phyloP scores from a whole-genome alignment of 164 flowering plant species.

The Nymphaea colorata region DNA sequence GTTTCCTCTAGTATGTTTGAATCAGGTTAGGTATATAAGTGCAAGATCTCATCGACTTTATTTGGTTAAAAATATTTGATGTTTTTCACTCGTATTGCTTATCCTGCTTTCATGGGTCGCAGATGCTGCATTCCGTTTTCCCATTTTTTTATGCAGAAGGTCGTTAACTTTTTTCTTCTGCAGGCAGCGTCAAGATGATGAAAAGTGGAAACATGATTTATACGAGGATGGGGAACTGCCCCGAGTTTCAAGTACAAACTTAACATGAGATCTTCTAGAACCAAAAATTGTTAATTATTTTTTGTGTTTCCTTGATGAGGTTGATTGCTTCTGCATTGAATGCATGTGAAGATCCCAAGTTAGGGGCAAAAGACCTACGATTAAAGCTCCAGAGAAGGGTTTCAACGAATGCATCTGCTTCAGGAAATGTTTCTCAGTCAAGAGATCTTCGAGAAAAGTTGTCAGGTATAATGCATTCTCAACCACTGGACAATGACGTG shows the following conservation, averaged over 20 bases:
- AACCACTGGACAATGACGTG: constrained; percentile 29
- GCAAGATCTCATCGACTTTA: no score
- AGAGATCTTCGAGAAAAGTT: constrained; percentile 84
- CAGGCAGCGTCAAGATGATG: constrained; percentile 74
- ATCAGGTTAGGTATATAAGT: no score
- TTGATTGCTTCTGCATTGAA: not conserved
- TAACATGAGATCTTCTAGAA: not conserved
- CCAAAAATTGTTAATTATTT: not conserved
- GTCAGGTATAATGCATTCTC: constrained; percentile 58
- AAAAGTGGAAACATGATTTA: constrained; percentile 98
- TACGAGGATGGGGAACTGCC: constrained; percentile 30
- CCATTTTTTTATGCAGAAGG: no score
- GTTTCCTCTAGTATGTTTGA: no score
- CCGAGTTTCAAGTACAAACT: constrained; percentile 49
- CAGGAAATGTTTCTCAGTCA: constrained; percentile 28
- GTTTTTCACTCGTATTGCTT: no score
- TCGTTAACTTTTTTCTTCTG: constrained; percentile 6
- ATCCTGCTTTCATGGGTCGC: no score
- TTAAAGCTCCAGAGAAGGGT: constrained; percentile 74
- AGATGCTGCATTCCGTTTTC: no score
- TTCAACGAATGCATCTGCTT: constrained; percentile 28
- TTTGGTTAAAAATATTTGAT: no score
- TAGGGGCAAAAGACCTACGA: constrained; percentile 72
- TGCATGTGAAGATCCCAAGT: constrained; percentile 35
- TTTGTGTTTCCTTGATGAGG: not conserved